Conservation (phyloP, 129 eudicot genomes). For the Pittosporum tobira region DNA sequence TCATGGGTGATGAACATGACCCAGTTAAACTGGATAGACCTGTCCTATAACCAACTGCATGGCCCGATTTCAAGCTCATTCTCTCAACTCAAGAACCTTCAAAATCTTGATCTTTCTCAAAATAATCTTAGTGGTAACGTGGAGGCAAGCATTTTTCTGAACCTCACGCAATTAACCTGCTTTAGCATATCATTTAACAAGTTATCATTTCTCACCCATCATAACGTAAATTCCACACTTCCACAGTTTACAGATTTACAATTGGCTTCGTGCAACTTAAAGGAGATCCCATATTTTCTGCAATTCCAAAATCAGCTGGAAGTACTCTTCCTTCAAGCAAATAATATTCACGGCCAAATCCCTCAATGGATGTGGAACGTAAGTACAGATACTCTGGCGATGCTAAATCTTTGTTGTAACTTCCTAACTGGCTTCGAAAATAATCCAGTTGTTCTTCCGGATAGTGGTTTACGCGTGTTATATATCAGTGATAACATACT, state of each 20-base stretch:
- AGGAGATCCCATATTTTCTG: conserved; percentile 1
- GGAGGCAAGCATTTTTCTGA: conserved; percentile 12
- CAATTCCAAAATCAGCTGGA: background rate
- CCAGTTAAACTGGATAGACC: background rate
- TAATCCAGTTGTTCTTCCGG: background rate
- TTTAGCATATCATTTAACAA: conserved; percentile 10
- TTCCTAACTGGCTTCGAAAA: background rate
- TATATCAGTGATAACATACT: background rate
- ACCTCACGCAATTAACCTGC: conserved; percentile 8
- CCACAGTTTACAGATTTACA: background rate
- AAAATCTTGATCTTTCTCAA: background rate
- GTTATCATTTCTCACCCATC: conserved; percentile 2
- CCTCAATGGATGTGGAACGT: background rate
- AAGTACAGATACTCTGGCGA: background rate
- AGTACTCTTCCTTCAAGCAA: background rate
- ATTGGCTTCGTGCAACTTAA: background rate
- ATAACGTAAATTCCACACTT: conserved; percentile 7
- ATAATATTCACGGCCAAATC: background rate
- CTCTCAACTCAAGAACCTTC: conserved; percentile 14
- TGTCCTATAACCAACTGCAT: background rate
- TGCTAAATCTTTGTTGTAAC: background rate
- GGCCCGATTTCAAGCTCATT: conserved; percentile 21
- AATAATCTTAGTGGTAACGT: conserved; percentile 18
- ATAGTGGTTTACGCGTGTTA: background rate
- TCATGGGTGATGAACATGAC: conserved; percentile 19